These are phyloP conservation scores for Paraphaeosphaeria minitans DNA, from an alignment of 2,329 filamentous ascomycete genomes.

Conservation along the genomic window DNA sequence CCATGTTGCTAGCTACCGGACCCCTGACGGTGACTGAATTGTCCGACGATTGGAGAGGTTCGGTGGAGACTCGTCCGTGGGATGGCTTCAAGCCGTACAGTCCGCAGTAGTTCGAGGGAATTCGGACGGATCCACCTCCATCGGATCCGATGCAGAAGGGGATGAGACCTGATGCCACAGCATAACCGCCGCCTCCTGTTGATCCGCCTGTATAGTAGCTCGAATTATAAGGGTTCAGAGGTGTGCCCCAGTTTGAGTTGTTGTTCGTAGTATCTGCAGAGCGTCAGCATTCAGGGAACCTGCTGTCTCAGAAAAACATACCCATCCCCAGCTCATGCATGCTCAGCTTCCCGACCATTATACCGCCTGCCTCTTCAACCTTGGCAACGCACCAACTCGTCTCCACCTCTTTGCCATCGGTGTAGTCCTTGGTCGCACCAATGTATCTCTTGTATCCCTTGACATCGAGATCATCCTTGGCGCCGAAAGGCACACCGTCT, in stretches of 20 bases:
- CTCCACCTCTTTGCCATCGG: constrained; percentile 52
- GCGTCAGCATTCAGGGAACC: constrained; percentile 5
- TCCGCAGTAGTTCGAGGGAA: constrained; percentile 77
- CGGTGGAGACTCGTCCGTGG: constrained; percentile 69
- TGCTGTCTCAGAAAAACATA: constrained; percentile 32
- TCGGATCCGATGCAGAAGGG: constrained; percentile 75
- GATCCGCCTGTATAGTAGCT: constrained; percentile 81
- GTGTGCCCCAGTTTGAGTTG: constrained; percentile 75
- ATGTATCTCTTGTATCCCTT: constrained; percentile 71
- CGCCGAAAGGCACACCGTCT: constrained; percentile 80
- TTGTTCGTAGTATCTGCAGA: constrained; percentile 75
- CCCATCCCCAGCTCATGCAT: constrained; percentile 83
- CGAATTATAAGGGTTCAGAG: constrained; percentile 76
- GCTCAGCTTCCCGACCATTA: constrained; percentile 75
- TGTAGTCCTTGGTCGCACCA: constrained; percentile 67
- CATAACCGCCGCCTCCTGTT: constrained; percentile 76
- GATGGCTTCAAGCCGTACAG: constrained; percentile 81
- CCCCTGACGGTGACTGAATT: constrained; percentile 71
- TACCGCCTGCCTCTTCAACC: constrained; percentile 74
- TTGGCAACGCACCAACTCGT: constrained; percentile 74
- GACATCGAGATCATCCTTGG: constrained; percentile 81
- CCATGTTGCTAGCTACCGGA: constrained; percentile 75
- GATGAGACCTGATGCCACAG: constrained; percentile 70
- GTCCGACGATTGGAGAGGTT: constrained; percentile 64
- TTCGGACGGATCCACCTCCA: constrained; percentile 75